These are phyloP conservation scores for Aspergillus arachidicola DNA, from an alignment of 2,329 filamentous ascomycete species.

Conservation along the genomic window DNA sequence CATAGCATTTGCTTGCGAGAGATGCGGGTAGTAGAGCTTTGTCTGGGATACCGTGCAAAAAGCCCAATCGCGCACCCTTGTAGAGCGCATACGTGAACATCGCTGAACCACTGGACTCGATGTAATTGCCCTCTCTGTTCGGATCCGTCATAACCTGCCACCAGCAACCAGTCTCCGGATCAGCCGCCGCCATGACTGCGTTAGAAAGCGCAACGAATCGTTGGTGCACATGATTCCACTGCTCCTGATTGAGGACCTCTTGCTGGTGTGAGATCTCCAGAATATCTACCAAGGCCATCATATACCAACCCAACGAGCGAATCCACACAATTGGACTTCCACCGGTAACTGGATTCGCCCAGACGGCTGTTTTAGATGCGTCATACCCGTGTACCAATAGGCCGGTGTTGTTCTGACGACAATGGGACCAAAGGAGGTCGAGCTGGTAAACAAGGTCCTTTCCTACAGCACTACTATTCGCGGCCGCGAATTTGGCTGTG, in stretches of 20 bases:
- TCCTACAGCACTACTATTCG: conserved; percentile 43
- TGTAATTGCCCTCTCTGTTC: conserved; percentile 57
- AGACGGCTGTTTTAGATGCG: conserved; percentile 49
- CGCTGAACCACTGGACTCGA: conserved; percentile 61
- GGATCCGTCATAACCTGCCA: conserved; percentile 61
- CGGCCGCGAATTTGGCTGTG: conserved; percentile 35
- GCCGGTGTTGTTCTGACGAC: conserved; percentile 42
- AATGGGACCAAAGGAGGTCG: conserved; percentile 49
- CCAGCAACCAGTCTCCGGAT: conserved; percentile 54
- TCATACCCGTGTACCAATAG: conserved; percentile 61
- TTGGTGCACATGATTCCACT: conserved; percentile 38
- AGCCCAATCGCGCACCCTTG: conserved; percentile 47
- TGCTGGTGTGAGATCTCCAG: conserved; percentile 48
- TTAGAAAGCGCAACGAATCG: conserved; percentile 48
- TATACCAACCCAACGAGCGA: conserved; percentile 59
- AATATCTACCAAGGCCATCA: conserved; percentile 55
- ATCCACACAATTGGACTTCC: conserved; percentile 58
- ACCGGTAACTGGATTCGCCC: conserved; percentile 56
- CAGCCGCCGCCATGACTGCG: conserved; percentile 47
- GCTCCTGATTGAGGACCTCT: conserved; percentile 31
- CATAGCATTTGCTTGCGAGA: conserved; percentile 48
- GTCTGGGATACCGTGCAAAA: not conserved
- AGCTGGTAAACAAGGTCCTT: conserved; percentile 52
- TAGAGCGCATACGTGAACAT: conserved; percentile 61
- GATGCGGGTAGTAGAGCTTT: conserved; percentile 43